Base-by-base conservation (phyloP, 2,329 filamentous ascomycete species). In the Fusarium luffae region DNA sequence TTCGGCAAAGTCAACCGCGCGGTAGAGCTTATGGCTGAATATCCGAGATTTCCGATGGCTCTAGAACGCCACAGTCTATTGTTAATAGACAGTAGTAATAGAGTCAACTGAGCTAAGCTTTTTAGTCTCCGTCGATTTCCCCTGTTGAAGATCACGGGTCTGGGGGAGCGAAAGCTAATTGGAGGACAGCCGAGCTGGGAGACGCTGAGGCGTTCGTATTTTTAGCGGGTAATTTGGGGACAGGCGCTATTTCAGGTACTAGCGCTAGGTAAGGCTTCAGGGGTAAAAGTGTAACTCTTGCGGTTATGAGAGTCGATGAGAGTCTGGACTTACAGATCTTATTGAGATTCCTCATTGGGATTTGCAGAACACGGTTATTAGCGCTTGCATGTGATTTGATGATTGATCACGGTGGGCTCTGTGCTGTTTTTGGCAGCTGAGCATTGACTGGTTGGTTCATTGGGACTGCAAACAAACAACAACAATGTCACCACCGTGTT, bases 41-140 rank as follows among this genome's bases (percentile, higher is more conserved):
- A 51, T 25, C 32, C 49, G 49, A 51, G 49, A 51, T 51, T 51
- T 51, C 32, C 32, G 32, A 34, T 34, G 34, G 7, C 11, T 51
- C 32, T 42, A 51, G 49, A 51, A 51, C 13, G 30, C 30, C 30
- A 32, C 30, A 14, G 4, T 30, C 12, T 13, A 30, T 13, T 30
- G 28, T 30, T 30, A 30, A 32, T 14, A 14, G 13, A 32, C 13
- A 14, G 7, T 25, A 18, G 21, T 6, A 7, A 50, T 37, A 30
- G 16, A 37, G 23, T 37, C 49, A 51, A 41, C 32, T 51, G 49
- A 51, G 49, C 49, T 51, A 51, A 51, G 49, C 49, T 51, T 51
- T 51, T 51, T 51, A 42, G 49, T 13, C 49, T 27, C 49, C 49
- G 19, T 8, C 13, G 4, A 7, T n/a, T 42, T 42, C 23, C 14